Conservation (phyloP, 345 rosid genomes). For the Geranium rotundifolium region DNA sequence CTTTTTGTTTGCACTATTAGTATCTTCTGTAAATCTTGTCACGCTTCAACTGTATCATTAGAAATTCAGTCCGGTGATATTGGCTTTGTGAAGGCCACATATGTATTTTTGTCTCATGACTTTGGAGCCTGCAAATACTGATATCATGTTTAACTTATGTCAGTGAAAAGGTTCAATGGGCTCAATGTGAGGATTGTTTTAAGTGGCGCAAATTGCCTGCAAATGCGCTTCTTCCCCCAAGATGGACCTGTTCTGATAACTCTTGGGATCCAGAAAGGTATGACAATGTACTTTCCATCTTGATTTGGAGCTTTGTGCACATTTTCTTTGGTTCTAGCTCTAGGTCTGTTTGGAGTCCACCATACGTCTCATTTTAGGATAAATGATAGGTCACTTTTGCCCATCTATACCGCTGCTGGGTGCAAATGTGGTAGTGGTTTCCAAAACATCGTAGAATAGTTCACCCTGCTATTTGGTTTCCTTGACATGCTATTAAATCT, state of each 20-base stretch:
- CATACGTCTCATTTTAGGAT: no score
- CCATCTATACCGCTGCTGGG: no score
- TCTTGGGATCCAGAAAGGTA: conserved; percentile 69
- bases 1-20: no score
- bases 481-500: neutral
- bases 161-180: conserved; percentile 65
- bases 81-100: no score
- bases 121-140: neutral
- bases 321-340: neutral
- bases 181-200: conserved; percentile 59
- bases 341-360: no score
- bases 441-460: neutral
- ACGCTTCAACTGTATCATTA: no score
- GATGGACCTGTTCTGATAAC: conserved; percentile 56
- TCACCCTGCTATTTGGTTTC: neutral
- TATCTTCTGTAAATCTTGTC: no score
- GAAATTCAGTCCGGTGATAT: no score
- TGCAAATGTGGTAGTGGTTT: neutral
- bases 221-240: conserved; percentile 51
- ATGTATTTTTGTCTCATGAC: no score
- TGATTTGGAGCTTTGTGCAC: neutral
- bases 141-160: conserved; percentile 9
- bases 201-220: conserved; percentile 71
- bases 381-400: no score
- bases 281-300: neutral